Percentiles rank a stretch among this genome's conserved stretches.
phyloP scores from a whole-genome alignment of 2,329 filamentous ascomycete species.

The Neonectria sp. region DNA sequence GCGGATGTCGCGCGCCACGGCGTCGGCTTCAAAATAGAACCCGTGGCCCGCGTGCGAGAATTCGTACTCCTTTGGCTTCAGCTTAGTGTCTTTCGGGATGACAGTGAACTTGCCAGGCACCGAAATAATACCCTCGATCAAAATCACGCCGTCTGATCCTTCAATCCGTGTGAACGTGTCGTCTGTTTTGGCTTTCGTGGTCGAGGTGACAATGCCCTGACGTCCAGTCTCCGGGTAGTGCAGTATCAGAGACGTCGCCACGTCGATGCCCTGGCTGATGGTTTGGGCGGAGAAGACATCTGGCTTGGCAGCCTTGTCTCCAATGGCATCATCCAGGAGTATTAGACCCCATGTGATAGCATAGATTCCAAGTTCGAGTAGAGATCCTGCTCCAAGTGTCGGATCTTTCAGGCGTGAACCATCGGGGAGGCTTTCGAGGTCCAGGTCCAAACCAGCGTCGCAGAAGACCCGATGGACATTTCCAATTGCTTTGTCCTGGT shows the following conservation, averaged over 20 bases:
- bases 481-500: constrained; percentile 58
- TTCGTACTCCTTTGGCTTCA: background rate
- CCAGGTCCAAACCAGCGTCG: constrained; percentile 57
- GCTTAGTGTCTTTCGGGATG: constrained; percentile 37
- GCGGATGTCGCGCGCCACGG: background rate
- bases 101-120: constrained; percentile 55
- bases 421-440: constrained; percentile 49
- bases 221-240: constrained; percentile 54
- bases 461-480: constrained; percentile 55
- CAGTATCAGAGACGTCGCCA: constrained; percentile 55
- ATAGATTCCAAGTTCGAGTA: constrained; percentile 63
- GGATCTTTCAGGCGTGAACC: constrained; percentile 55
- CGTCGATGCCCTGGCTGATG: constrained; percentile 53
- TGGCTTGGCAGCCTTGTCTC: constrained; percentile 46
- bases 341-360: constrained; percentile 58
- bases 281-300: constrained; percentile 56
- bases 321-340: constrained; percentile 50
- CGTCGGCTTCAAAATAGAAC: constrained; percentile 11
- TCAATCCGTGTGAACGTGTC: constrained; percentile 57
- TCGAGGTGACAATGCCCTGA: constrained; percentile 60
- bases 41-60: background rate
- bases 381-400: constrained; percentile 57
- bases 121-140: constrained; percentile 54
- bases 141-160: constrained; percentile 55
- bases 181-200: constrained; percentile 46